These are phyloP conservation scores for Lathyrus aphaca DNA, from an alignment of 306 rosid genomes.

Conservation along the genomic window DNA sequence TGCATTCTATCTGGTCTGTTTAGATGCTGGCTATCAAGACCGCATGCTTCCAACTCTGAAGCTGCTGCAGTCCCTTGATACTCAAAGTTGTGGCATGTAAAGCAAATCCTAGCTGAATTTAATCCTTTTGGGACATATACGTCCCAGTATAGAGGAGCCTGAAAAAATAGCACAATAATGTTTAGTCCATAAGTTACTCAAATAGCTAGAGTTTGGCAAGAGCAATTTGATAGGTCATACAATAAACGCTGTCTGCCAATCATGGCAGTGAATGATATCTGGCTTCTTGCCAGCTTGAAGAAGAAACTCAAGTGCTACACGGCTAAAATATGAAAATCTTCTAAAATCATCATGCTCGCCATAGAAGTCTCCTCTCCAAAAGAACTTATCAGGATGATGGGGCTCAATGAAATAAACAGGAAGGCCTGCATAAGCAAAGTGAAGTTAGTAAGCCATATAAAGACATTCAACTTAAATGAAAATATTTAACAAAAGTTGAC, in stretches of 20 bases:
- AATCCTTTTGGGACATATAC: constrained; percentile 74
- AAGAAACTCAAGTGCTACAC: constrained; percentile 94
- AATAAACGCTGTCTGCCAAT: constrained; percentile 98
- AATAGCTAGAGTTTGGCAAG: constrained; percentile 21
- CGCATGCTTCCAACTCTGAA: constrained; percentile 78
- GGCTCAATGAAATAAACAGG: constrained; percentile 98
- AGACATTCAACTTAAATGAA: constrained; percentile 27
- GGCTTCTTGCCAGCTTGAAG: constrained; percentile 94
- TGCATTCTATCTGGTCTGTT: constrained; percentile 92
- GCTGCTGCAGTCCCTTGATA: constrained; percentile 92
- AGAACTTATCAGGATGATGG: constrained; percentile 83
- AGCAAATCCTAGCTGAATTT: constrained; percentile 92
- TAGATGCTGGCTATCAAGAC: constrained; percentile 74
- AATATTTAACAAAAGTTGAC: constrained; percentile 46
- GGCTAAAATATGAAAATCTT: constrained; percentile 91
- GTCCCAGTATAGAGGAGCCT: constrained; percentile 99
- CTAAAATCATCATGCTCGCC: constrained; percentile 92
- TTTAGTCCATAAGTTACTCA: constrained; percentile 24
- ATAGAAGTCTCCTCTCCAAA: constrained; percentile 80
- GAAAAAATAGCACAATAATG: constrained; percentile 39
- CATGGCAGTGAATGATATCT: constrained; percentile 97
- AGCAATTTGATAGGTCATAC: constrained; percentile 56
- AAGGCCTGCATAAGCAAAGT: constrained; percentile 66
- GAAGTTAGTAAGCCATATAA: constrained; percentile 39
- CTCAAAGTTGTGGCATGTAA: constrained; percentile 98